These are phyloP conservation scores for Inonotus hispidus DNA, from an alignment of 1,284 basidiomycete genomes.

Conservation along the genomic window DNA sequence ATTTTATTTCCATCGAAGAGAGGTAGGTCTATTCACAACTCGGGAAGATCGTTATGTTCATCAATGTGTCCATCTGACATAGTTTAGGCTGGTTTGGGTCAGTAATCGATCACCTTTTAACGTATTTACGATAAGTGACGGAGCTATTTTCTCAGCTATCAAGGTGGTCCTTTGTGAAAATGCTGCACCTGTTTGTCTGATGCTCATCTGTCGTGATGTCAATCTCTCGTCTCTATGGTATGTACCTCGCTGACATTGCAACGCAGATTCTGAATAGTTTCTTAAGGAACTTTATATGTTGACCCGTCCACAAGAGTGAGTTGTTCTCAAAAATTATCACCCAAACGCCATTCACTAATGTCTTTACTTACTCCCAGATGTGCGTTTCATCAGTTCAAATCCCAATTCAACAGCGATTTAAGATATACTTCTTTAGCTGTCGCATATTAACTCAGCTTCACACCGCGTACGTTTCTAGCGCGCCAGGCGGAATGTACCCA, in stretches of 20 bases:
- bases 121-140: not conserved
- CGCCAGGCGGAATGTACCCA: not conserved
- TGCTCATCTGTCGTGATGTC: not conserved
- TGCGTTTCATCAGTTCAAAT: not conserved
- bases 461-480: not conserved
- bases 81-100: conserved; percentile 1
- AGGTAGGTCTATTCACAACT: too few relatives aligned
- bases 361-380: not conserved
- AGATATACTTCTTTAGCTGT: not conserved
- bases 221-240: not conserved
- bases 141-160: not conserved
- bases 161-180: not conserved
- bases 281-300: not conserved
- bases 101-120: not conserved
- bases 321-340: not conserved
- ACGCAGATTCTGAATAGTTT: not conserved
- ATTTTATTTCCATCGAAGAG: not conserved
- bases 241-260: not conserved
- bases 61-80: not conserved
- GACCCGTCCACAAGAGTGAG: not conserved
- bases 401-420: not conserved
- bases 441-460: not conserved
- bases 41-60: not conserved
- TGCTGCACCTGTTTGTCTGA: not conserved
- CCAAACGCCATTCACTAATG: not conserved